Conservation (phyloP, 139 green algal species). For the Eudorina sp. region DNA sequence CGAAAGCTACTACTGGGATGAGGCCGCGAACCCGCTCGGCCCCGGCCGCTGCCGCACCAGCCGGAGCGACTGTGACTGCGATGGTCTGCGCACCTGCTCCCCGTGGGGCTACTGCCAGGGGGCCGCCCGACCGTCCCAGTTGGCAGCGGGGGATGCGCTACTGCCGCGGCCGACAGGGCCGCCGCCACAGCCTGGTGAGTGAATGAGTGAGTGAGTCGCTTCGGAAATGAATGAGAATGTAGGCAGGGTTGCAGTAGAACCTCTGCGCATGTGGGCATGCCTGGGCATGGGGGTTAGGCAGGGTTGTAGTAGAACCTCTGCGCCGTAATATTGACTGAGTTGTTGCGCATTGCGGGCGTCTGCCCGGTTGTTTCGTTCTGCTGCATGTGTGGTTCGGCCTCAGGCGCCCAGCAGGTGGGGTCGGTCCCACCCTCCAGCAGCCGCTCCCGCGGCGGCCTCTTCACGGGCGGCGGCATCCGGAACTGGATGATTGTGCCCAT, state of each 20-base stretch:
- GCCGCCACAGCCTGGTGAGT: background rate
- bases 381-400: background rate
- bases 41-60: background rate
- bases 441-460: background rate
- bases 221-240: no score
- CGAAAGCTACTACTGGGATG: background rate
- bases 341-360: no score
- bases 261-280: background rate
- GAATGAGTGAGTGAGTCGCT: no score
- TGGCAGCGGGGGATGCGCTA: no score
- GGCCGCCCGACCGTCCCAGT: background rate
- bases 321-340: no score
- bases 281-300: no score
- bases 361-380: no score
- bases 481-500: background rate
- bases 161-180: background rate
- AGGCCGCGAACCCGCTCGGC: background rate
- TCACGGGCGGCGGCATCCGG: background rate
- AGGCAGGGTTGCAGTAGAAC: no score
- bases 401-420: background rate
- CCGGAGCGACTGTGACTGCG: background rate
- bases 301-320: no score
- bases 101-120: background rate
- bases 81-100: background rate
- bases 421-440: background rate